Evolutionary conservation across 257 asterid genomes (phyloP).

Genomic region (Solanum tacnaense): DNA sequence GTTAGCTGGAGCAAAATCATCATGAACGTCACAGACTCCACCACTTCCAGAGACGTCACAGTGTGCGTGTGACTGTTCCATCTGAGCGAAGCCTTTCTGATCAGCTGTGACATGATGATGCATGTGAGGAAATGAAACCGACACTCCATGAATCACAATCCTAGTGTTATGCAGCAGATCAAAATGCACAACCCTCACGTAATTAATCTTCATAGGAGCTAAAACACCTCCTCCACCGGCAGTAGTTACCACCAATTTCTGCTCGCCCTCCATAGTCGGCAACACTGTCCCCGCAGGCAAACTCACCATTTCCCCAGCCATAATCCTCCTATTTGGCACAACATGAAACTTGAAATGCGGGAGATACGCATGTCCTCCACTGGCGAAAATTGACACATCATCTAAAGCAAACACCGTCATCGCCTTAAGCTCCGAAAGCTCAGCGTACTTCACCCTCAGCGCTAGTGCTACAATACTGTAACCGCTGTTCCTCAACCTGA

Average conservation of each 20-base stretch:
- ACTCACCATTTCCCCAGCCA: constrained; percentile 48
- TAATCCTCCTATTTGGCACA: constrained; percentile 51
- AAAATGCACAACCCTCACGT: constrained; percentile 34
- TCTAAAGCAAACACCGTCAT: constrained; percentile 62
- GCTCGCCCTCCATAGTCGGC: constrained; percentile 47
- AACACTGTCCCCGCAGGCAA: constrained; percentile 30
- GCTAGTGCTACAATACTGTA: constrained; percentile 60
- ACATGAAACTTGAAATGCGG: constrained; percentile 54
- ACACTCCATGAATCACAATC: constrained; percentile 48
- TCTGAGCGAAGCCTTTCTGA: constrained; percentile 12
- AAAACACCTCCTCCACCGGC: constrained; percentile 50
- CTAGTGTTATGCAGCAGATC: constrained; percentile 58
- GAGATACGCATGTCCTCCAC: constrained; percentile 40
- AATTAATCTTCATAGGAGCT: constrained; percentile 52
- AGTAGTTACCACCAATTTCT: constrained; percentile 47
- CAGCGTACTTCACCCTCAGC: constrained; percentile 41
- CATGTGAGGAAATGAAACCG: constrained; percentile 55
- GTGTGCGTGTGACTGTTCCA: constrained; percentile 19
- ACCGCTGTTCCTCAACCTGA: constrained; percentile 46
- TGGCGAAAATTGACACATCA: constrained; percentile 43
- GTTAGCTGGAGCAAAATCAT: constrained; percentile 40
- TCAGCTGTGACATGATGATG: constrained; percentile 16
- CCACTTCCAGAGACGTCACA: constrained; percentile 27
- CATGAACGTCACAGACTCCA: constrained; percentile 34
- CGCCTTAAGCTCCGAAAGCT: constrained; percentile 39